These are phyloP conservation scores for Annulohypoxylon maeteangense DNA, from an alignment of 495 filamentous ascomycete species.

Conservation along the genomic window DNA sequence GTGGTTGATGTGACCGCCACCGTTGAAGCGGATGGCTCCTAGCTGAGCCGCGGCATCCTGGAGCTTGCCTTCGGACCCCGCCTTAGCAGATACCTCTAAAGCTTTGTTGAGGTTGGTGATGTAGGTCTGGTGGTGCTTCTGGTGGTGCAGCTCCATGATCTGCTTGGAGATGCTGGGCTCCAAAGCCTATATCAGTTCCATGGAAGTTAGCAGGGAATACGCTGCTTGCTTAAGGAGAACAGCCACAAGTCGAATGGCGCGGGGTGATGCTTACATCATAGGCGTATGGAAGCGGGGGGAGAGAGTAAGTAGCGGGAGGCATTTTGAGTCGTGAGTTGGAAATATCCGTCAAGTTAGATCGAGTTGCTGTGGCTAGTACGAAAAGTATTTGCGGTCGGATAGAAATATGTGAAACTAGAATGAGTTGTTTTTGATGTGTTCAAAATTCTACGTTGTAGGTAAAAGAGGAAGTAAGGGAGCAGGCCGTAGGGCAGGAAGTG, in stretches of 20 bases:
- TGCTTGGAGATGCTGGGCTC: slow-evolving; percentile 90
- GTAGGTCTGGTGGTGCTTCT: slow-evolving; percentile 78
- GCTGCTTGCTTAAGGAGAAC: not conserved
- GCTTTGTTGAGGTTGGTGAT: slow-evolving; percentile 76
- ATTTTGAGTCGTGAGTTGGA: slow-evolving; percentile 35
- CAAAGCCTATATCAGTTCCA: slow-evolving; percentile 63
- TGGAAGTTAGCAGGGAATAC: slow-evolving; percentile 20
- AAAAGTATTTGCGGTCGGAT: not conserved
- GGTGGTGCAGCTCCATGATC: slow-evolving; percentile 93
- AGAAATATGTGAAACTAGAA: slow-evolving; percentile 5
- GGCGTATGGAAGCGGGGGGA: slow-evolving; percentile 57
- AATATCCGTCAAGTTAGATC: not conserved
- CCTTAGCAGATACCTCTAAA: slow-evolving; percentile 63
- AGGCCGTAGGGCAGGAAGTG: not conserved
- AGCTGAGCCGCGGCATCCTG: slow-evolving; percentile 69
- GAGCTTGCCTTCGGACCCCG: slow-evolving; percentile 65
- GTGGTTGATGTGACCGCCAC: slow-evolving; percentile 93
- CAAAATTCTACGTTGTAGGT: not conserved
- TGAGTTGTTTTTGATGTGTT: slow-evolving; percentile 1
- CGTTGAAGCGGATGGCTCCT: slow-evolving; percentile 88
- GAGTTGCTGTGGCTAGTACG: not conserved
- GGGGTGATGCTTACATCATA: slow-evolving; percentile 55
- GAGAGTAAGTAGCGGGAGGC: slow-evolving; percentile 48
- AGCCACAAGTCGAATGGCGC: not conserved
- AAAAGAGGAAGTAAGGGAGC: not conserved